Evolutionary conservation across 257 asterid genomes (phyloP), one percentile per base, ranked within the genome.

Genomic region (Lavandula angustifolia): DNA sequence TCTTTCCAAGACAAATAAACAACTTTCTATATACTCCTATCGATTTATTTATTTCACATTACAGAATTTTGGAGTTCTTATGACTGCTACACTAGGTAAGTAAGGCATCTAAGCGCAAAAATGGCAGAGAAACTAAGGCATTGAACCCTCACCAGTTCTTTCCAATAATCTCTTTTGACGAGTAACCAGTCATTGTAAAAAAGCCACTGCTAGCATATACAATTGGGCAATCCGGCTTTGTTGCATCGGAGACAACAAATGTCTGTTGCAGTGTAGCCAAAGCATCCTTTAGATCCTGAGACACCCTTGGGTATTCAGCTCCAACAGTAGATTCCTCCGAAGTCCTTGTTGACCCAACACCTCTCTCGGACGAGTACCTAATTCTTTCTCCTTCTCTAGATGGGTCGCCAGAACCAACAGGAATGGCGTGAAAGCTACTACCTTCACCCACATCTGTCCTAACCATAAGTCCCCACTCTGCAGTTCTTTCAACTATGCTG

Each of bases 231-330:
- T 92, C 98, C 0, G 94, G 97, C 74, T 89, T 92, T 1, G 99
- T 89, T 4, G 97, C 96, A 81, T 92, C 99, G 4, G 99, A 92
- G 44, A 92, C 99, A 1, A 89, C 97, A 50, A 92, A 92, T n/a
- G 99, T 89, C 84, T 92, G 99, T 54, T 92, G 92, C 61, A 92
- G 71, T n/a, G 97, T 82, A 4, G 91, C 87, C 71, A 92, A 66
- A 54, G 97, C 98, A 74, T 89, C 98, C 88, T 81, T 92, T 63
- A 92, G 70, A 60, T 92, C 98, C 80, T 92, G 95, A 51, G 98
- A 87, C 64, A 84, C 97, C 80, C 96, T 79, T 16, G 96, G 96
- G 9, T 75, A 13, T 13, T 60, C 78, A 38, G 83, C 18, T 47
- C 83, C 82, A 13, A n/a, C 32, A 11, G 3, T 6, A 10, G 84